Conservation (phyloP, 306 rosid genomes). For the Albizia julibrissin region DNA sequence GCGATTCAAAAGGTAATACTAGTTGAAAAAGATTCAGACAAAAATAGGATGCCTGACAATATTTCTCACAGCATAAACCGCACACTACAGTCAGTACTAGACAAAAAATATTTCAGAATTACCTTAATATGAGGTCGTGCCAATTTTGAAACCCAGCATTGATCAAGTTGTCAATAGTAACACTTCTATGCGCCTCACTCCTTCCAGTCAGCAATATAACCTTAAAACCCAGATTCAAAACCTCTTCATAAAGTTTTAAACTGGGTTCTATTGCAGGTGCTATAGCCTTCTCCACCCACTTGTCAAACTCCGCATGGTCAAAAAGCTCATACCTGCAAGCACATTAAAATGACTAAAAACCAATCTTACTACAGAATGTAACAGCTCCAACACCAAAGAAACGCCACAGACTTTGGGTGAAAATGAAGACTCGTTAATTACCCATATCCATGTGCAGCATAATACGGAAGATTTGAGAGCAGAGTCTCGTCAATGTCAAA, state of each 20-base stretch:
- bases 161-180: slow-evolving; percentile 70
- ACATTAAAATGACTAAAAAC: slow-evolving; percentile 21
- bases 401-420: not conserved
- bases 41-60: not conserved
- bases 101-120: slow-evolving; percentile 11
- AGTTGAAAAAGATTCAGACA: not conserved
- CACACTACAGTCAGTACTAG: not conserved
- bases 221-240: slow-evolving; percentile 72
- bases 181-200: slow-evolving; percentile 58
- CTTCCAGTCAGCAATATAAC: slow-evolving; percentile 89
- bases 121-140: slow-evolving; percentile 72
- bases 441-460: slow-evolving; percentile 78
- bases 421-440: slow-evolving; percentile 28
- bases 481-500: slow-evolving; percentile 90
- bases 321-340: slow-evolving; percentile 65
- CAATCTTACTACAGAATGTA: not conserved
- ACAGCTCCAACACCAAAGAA: slow-evolving; percentile 4
- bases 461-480: slow-evolving; percentile 89
- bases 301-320: slow-evolving; percentile 58
- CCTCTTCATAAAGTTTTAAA: slow-evolving; percentile 76
- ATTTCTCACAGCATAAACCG: not conserved
- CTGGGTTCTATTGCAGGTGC: slow-evolving; percentile 72
- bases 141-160: slow-evolving; percentile 72
- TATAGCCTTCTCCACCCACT: slow-evolving; percentile 71
- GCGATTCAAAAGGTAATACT: not conserved